Percentiles rank a stretch among this genome's conserved stretches.
phyloP scores from a whole-genome alignment of 179 eudicot species.

The Sideroxylon spinosum region DNA sequence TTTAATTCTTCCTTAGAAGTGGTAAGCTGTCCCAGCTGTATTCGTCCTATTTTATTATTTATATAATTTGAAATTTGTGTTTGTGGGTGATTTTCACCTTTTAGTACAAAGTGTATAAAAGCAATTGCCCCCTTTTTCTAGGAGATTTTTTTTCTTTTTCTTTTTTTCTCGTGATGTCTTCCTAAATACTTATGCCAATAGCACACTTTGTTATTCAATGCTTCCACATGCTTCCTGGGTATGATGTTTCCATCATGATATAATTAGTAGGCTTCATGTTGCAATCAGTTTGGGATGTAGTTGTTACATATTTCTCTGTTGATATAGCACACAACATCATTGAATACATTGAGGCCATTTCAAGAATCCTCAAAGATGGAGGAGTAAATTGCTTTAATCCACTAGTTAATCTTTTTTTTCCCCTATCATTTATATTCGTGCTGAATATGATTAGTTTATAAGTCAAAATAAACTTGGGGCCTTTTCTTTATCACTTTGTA shows the following conservation, averaged over 20 bases:
- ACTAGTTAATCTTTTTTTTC: slow-evolving; percentile 10
- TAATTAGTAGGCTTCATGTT: not conserved
- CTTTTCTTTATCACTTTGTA: slow-evolving; percentile 94
- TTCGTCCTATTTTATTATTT: too few relatives aligned
- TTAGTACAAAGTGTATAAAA: too few relatives aligned
- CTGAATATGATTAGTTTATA: slow-evolving; percentile 27
- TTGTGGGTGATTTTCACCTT: too few relatives aligned
- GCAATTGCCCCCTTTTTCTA: not conserved
- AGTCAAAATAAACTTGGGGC: slow-evolving; percentile 99
- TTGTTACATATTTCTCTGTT: slow-evolving; percentile 94
- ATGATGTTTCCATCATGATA: not conserved
- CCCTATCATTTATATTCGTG: not conserved
- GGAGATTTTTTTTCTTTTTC: not conserved
- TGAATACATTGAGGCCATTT: slow-evolving; percentile 87
- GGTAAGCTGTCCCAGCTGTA: too few relatives aligned
- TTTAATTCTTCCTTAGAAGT: too few relatives aligned
- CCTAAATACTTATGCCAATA: not conserved
- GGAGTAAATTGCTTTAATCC: slow-evolving; percentile 58
- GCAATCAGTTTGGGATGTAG: slow-evolving; percentile 97
- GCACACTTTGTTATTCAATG: not conserved
- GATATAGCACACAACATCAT: slow-evolving; percentile 94
- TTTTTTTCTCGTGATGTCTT: not conserved
- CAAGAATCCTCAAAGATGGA: slow-evolving; percentile 83
- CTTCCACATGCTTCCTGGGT: not conserved
- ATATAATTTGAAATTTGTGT: too few relatives aligned